These are phyloP conservation scores for Xerocomus nothofagi DNA, from an alignment of 1,284 basidiomycete species.

Conservation along the genomic window DNA sequence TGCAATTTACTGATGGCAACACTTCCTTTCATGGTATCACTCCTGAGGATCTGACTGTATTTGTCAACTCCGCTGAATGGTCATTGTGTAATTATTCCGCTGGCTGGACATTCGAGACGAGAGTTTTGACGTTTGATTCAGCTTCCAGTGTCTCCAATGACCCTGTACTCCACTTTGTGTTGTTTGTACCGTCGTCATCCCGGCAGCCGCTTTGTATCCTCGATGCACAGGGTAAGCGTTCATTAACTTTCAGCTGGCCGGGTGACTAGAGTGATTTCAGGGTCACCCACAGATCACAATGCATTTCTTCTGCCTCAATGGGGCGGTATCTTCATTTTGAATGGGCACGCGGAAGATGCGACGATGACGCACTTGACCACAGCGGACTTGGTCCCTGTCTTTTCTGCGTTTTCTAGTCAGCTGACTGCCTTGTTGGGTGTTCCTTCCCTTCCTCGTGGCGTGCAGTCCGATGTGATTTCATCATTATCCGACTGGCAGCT, in stretches of 20 bases:
- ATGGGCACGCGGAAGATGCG: conserved; percentile 46
- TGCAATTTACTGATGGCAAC: conserved; percentile 34
- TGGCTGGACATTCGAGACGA: not conserved
- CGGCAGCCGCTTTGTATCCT: conserved; percentile 75
- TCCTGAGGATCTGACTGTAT: conserved; percentile 83
- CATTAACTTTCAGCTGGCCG: conserved; percentile 3
- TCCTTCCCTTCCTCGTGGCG: conserved; percentile 53
- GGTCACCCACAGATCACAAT: conserved; percentile 45
- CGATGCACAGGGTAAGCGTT: conserved; percentile 50
- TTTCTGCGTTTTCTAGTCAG: conserved; percentile 75
- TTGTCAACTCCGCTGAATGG: conserved; percentile 97
- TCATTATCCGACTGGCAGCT: conserved; percentile 74
- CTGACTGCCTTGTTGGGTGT: conserved; percentile 80
- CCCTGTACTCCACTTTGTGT: conserved; percentile 89
- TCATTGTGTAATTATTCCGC: conserved; percentile 65
- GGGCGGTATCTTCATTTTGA: conserved; percentile 87
- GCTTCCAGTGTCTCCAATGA: conserved; percentile 85
- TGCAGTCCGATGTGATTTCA: conserved; percentile 32
- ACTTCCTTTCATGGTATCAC: conserved; percentile 57
- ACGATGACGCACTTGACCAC: conserved; percentile 40
- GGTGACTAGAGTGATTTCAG: conserved; percentile 33
- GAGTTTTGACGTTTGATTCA: conserved; percentile 33
- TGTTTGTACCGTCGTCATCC: conserved; percentile 79
- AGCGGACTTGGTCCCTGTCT: conserved; percentile 53
- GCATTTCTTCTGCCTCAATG: conserved; percentile 94